Evolutionary conservation across 2,329 filamentous ascomycete species (phyloP), one percentile per base, ranked within the genome.

Genomic region (Claviceps paspali): DNA sequence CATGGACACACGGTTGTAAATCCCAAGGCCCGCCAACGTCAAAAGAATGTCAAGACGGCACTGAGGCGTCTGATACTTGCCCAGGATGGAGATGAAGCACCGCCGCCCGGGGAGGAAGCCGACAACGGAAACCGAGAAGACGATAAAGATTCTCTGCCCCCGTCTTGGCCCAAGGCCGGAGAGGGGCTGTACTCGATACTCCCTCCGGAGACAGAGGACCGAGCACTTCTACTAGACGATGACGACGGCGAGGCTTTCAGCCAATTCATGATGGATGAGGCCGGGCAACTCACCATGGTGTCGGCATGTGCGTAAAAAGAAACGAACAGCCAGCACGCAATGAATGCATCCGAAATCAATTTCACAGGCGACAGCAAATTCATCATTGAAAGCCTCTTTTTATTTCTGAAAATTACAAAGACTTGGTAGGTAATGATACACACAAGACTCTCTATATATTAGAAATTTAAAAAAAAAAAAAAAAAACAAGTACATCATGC

Each of bases 181-280:
- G 44, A 57, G 33, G 62, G 62, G 0, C 36, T 64, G 42, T 65
- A 64, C 41, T 52, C 59, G 3, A 52, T 52, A 18, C 41, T 65
- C 8, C 44, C 47, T 9, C 52, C 54, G 0, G 62, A 65, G 42
- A 52, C 49, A 6, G 51, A 62, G 21, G 61, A 65, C 38, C 43
- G 48, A n/a, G 35, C 37, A 5, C 50, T 60, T 21, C 45, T 64
- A 14, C 39, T 51, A 21, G 62, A 64, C 33, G 52, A 56, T 4
- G 56, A 62, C 17, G 61, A 64, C 27, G 59, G 60, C 33, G 59
- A 62, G 33, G 53, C 60, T 0, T 65, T 65, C 33, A 64, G 60
- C 30, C 60, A 64, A 36, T 65, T 65, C 43, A 48, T 56, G 40
- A 56, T 64, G 7, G 57, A 63, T 27, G 43, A 40, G 15, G 43